Evolutionary conservation across 768 basidiomycete genomes (phyloP).

Genomic region (Lanmaoa rubissima): DNA sequence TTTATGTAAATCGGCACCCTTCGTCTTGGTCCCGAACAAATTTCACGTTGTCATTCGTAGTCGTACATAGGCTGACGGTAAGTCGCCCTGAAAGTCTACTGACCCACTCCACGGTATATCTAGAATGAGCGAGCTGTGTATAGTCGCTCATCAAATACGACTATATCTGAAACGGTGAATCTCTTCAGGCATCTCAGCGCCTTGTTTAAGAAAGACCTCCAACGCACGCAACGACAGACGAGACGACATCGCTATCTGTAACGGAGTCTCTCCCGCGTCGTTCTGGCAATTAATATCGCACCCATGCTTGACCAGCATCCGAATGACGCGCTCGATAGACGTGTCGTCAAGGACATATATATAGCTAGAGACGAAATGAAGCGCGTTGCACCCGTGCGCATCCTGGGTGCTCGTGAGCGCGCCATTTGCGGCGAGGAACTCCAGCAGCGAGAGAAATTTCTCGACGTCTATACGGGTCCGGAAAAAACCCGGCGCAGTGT

Average conservation of each 20-base stretch:
- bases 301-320: background rate
- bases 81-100: background rate
- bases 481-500: no score
- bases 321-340: background rate
- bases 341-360: no score
- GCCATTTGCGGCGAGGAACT: background rate
- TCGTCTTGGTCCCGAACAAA: background rate
- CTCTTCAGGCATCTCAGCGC: background rate
- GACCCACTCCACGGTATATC: background rate
- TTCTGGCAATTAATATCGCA: background rate
- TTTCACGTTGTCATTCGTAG: background rate
- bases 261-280: background rate
- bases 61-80: background rate
- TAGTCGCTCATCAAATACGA: background rate
- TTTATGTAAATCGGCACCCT: background rate
- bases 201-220: background rate
- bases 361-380: background rate
- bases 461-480: no score
- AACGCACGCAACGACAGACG: no score
- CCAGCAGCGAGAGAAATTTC: background rate
- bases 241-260: background rate
- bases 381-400: background rate
- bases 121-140: background rate
- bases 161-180: background rate
- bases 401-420: background rate